These are phyloP conservation scores for Claviceps monticola DNA, from an alignment of 2,329 filamentous ascomycete species.

Conservation along the genomic window DNA sequence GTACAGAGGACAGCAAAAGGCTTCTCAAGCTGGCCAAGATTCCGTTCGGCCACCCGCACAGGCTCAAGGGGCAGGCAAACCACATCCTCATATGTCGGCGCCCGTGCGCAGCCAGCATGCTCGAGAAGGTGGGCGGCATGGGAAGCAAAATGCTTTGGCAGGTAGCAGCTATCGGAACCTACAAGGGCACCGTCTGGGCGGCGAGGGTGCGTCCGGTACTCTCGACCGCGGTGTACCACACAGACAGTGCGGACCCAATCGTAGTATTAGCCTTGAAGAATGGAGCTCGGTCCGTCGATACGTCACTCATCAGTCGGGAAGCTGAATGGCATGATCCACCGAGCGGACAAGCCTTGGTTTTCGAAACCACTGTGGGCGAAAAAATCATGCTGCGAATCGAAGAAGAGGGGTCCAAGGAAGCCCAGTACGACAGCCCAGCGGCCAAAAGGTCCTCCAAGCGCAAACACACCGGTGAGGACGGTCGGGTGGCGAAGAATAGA, in stretches of 20 bases:
- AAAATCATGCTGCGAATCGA: conserved; percentile 76
- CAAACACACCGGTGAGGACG: conserved; percentile 38
- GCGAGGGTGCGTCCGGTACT: conserved; percentile 63
- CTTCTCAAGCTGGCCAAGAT: conserved; percentile 57
- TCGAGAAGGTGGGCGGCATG: conserved; percentile 77
- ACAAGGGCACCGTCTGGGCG: conserved; percentile 78
- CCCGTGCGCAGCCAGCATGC: conserved; percentile 54
- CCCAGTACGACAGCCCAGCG: conserved; percentile 49
- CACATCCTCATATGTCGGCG: conserved; percentile 81
- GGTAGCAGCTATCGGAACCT: conserved; percentile 60
- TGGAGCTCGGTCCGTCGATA: conserved; percentile 64
- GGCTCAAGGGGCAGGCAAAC: conserved; percentile 73
- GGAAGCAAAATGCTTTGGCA: conserved; percentile 75
- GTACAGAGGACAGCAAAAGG: conserved; percentile 53
- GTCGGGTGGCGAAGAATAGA: conserved; percentile 19
- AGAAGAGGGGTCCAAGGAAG: conserved; percentile 48
- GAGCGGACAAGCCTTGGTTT: conserved; percentile 55
- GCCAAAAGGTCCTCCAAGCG: conserved; percentile 47
- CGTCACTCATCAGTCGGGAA: conserved; percentile 48
- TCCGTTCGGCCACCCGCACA: conserved; percentile 49
- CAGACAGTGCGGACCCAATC: conserved; percentile 63
- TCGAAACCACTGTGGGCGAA: conserved; percentile 76
- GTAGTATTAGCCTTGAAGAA: conserved; percentile 73
- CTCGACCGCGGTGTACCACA: conserved; percentile 53
- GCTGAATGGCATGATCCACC: conserved; percentile 70